Evolutionary conservation across 139 green algal genomes (phyloP).

Genomic region (Chlorella ohadii): DNA sequence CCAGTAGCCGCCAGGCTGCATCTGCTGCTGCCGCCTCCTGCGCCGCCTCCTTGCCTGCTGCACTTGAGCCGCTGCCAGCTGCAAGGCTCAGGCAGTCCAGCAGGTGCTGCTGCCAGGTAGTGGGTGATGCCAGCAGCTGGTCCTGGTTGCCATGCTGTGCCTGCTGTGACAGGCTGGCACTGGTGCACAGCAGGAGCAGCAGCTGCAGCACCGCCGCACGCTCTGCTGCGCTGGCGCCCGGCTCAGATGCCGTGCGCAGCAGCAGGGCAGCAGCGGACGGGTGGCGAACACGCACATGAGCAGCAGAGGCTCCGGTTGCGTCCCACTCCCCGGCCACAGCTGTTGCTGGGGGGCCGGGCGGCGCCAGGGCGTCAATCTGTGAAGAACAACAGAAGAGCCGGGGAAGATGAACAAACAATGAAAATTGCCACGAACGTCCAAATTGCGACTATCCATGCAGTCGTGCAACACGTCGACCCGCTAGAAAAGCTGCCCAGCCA

Average conservation of each 20-base stretch:
- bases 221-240: constrained; percentile 31
- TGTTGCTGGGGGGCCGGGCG: not conserved
- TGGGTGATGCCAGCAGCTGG: constrained; percentile 22
- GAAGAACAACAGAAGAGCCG: too few relatives aligned
- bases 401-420: too few relatives aligned
- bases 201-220: constrained; percentile 36
- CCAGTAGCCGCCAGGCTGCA: constrained; percentile 15
- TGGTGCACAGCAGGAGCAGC: constrained; percentile 35
- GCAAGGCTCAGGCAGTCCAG: constrained; percentile 37
- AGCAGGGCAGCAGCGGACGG: constrained; percentile 31
- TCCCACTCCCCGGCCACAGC: not conserved
- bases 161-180: constrained; percentile 1
- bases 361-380: constrained; percentile 22
- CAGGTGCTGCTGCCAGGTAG: constrained; percentile 49
- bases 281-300: not conserved
- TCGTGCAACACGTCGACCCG: too few relatives aligned
- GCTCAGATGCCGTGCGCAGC: constrained; percentile 39
- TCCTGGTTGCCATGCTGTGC: constrained; percentile 39
- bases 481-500: too few relatives aligned
- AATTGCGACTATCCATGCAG: too few relatives aligned
- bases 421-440: too few relatives aligned
- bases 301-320: not conserved
- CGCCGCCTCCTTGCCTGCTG: not conserved
- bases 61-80: too few relatives aligned
- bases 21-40: not conserved